Conservation (phyloP, 495 filamentous ascomycete genomes). For the Tuber brumale region DNA sequence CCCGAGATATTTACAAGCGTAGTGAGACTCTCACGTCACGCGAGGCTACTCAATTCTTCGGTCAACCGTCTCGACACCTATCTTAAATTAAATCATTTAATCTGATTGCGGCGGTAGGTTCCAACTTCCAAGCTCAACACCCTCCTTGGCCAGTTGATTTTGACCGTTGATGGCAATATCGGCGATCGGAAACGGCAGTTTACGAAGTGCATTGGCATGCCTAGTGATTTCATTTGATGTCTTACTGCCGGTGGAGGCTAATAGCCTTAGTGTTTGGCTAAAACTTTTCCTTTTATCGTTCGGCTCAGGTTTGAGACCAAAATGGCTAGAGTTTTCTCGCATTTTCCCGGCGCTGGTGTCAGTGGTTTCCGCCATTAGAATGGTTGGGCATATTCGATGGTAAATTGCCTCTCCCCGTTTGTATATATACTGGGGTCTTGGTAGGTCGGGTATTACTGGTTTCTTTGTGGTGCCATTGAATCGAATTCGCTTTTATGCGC, state of each 20-base stretch:
- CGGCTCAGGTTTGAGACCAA: slow-evolving; percentile 3
- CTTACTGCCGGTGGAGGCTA: background rate
- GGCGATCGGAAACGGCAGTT: slow-evolving; percentile 7
- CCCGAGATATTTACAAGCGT: no score
- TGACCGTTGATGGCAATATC: slow-evolving; percentile 2
- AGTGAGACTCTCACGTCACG: no score
- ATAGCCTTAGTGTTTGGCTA: slow-evolving; percentile 8
- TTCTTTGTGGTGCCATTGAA: background rate
- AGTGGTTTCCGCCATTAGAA: background rate
- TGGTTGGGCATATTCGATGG: background rate
- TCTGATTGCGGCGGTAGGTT: no score
- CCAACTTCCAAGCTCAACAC: no score
- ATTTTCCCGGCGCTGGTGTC: background rate
- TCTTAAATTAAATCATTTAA: no score
- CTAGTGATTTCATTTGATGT: slow-evolving; percentile 2
- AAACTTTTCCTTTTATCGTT: slow-evolving; percentile 7
- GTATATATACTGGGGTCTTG: background rate
- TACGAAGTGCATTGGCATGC: slow-evolving; percentile 13
- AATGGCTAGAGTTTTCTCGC: slow-evolving; percentile 10
- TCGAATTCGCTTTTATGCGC: background rate
- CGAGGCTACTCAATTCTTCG: no score
- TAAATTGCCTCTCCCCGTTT: background rate
- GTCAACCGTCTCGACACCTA: no score
- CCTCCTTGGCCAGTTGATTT: no score
- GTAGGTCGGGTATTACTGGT: background rate